Evolutionary conservation across 176 grass and related monocot genomes (phyloP), one percentile per base, ranked within the genome.

Genomic region (Urochloa ruziziensis): DNA sequence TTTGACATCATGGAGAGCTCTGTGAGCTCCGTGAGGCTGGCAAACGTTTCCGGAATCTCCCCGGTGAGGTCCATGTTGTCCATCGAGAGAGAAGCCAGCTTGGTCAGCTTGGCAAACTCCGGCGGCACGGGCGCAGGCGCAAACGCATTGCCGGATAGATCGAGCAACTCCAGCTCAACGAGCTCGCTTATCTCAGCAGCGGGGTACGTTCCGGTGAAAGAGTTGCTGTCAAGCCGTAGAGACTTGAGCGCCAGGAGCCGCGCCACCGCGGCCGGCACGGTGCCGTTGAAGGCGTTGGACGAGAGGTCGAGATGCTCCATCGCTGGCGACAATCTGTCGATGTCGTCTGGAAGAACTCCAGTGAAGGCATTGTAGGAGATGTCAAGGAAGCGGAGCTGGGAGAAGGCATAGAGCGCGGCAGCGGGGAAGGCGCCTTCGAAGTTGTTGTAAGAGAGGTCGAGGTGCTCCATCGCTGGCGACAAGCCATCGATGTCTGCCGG

Each of bases 141-240:
- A 46, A 94, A 94, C 25, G 44, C 24, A 42, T 95, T 95, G 4
- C 0, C 0, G 17, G 87, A 84, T 9, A 94, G 85, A 40, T 77
- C 80, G 23, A 95, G 85, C 3, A 3, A 0, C 46, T 88, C 63
- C 12, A 95, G 71, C 1, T 7, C 39, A 0, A 28, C 1, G 24
- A 92, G 90, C 8, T 74, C 57, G 63, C 74, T 84, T 12, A 95
- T 84, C 21, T 73, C 75, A 1, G 14, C 83, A 13, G 61, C 51
- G 0, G 94, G 92, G 47, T 94, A 94, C 16, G 59, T 34, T 7
- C 92, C 83, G 2, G 86, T 73, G 79, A 97, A 97, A 33, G 6
- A 23, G 68, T 97, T 97, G 5, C 0, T 37, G 32, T 91, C 54
- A 47, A 97, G 85, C 1, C 46, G 0, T 0, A 97, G 80, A 0